These are phyloP conservation scores for Mucor indicus DNA, from an alignment of 371 early-diverging fungal genomes.

Conservation along the genomic window DNA sequence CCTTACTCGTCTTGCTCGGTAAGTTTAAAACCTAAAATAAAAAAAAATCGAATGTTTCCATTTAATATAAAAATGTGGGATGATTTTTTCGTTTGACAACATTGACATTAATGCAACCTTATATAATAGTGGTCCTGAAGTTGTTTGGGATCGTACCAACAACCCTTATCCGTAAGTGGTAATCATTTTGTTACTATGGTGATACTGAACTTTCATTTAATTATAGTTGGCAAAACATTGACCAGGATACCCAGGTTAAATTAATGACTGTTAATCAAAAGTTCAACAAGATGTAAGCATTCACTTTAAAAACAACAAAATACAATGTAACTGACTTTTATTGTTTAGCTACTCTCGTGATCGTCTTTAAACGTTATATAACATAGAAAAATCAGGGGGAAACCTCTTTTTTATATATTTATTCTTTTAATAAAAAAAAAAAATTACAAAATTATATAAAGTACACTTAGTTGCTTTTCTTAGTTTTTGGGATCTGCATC, in stretches of 20 bases:
- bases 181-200: too few relatives aligned
- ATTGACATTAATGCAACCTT: too few relatives aligned
- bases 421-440: too few relatives aligned
- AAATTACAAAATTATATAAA: too few relatives aligned
- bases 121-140: conserved; percentile 47
- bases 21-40: not conserved
- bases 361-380: conserved; percentile 18
- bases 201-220: not conserved
- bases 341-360: conserved; percentile 17
- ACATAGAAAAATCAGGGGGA: too few relatives aligned
- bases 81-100: too few relatives aligned
- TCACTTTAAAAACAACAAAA: too few relatives aligned
- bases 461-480: too few relatives aligned
- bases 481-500: too few relatives aligned
- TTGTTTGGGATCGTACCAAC: conserved; percentile 52
- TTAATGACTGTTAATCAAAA: conserved; percentile 53
- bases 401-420: too few relatives aligned
- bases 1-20: conserved; percentile 40
- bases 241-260: conserved; percentile 52
- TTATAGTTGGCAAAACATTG: conserved; percentile 48
- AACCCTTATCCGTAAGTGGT: conserved; percentile 48
- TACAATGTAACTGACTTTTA: not conserved
- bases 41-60: too few relatives aligned
- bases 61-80: too few relatives aligned
- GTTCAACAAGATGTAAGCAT: conserved; percentile 47